Evolutionary conservation across 2,329 filamentous ascomycete species (phyloP), one percentile per base, ranked within the genome.

Genomic region (Colletotrichum sp.): DNA sequence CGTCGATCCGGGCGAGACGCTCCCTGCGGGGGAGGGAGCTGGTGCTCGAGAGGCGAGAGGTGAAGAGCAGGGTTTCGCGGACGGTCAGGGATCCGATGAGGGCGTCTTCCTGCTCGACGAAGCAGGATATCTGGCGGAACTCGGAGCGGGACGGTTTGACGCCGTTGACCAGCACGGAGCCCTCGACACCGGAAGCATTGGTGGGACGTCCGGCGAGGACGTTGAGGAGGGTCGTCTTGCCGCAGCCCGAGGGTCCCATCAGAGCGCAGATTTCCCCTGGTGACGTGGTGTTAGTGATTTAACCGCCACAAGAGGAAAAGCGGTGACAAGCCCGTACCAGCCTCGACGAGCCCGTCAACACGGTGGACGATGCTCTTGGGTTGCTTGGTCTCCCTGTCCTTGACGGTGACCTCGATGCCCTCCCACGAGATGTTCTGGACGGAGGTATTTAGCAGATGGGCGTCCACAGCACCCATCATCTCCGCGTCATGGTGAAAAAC

Each of bases 71-170:
- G 0, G 95, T 97, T 86, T 97, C 95, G 32, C 90, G 88, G 10
- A 96, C 94, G 0, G 95, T 97, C 78, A 97, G 87, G 1, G 93
- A 93, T 6, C 95, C 95, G 66, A 96, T 94, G 15, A 97, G 88
- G 1, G 94, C 93, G 86, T 98, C 95, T 78, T 97, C 95, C 83
- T 98, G 95, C 86, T 98, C 95, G 27, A 97, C 95, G 81, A 96
- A 97, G 62, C 92, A 92, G 70, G 91, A 93, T 66, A 96, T 88
- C 64, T 90, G 88, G 22, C 91, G 91, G 78, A 96, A 93, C 0
- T 86, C 86, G 9, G 87, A 82, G 9, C 87, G 84, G 2, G 91
- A 88, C 5, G 92, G 85, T 6, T 84, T 80, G 3, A 81, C 82
- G 34, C 94, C 94, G 82, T 97, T 96, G 78, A 95, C 88, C 71